Evolutionary conservation across 2,329 filamentous ascomycete genomes (phyloP), one percentile per base, ranked within the genome.

Genomic region (Penicillium verrucosum): DNA sequence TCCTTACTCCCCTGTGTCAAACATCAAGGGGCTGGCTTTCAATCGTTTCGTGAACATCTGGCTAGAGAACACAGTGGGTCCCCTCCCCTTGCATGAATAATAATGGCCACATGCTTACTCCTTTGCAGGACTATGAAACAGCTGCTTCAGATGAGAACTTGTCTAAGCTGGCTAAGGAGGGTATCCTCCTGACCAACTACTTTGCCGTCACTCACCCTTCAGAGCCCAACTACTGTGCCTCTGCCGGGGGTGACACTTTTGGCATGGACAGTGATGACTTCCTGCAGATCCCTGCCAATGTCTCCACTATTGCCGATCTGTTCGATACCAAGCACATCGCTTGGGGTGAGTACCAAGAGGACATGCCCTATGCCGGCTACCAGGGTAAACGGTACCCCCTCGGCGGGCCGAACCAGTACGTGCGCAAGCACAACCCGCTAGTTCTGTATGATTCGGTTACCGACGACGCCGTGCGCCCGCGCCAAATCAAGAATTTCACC

Each of bases 281-380:
- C 70, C 81, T 80, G 57, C 76, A 79, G 51, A 70, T 86, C 46
- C 81, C 81, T 34, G 65, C 73, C 59, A 89, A 89, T 68, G 76
- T 90, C 47, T 86, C 85, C 16, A 86, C 85, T n/a, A 73, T 90
- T 29, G 78, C 85, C 29, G 87, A 90, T 72, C 77, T 90, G 40
- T 82, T 90, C 21, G 86, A 89, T 63, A 80, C 81, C 61, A 83
- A 81, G 65, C 77, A 78, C 48, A 87, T 90, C 68, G 79, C 81
- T 2, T 90, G 87, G 87, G 87, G 78, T 54, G 78, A 86, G 61
- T 94, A 93, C 75, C 84, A 92, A 70, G 89, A 94, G 70, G 85
- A 90, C 67, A 81, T 89, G 81, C 90, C 89, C 7, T 91, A 86
- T 73, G 81, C 84, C 5, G 90, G 90, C 11, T 93, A 85, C 72